Percentiles rank a stretch among this genome's conserved stretches.
These are phyloP conservation scores for Trypanosoma mega DNA, from an alignment of 208 protist genomes.

Conservation along the genomic window DNA sequence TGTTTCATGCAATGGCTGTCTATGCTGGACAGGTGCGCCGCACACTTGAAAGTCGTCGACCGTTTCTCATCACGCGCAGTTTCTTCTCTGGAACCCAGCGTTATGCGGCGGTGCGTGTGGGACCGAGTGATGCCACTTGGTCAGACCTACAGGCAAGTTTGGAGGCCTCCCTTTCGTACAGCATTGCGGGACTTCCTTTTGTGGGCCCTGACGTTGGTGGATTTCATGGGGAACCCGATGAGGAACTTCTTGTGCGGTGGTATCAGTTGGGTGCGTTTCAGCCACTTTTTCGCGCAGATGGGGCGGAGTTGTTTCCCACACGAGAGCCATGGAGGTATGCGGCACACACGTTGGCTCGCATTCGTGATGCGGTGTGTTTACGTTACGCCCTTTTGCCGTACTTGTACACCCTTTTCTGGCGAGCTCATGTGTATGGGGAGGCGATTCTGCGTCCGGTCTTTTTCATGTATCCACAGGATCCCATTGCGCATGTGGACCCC, in stretches of 20 bases:
- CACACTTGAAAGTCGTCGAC: slow-evolving; percentile 54
- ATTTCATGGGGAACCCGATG: slow-evolving; percentile 71
- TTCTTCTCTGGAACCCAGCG: slow-evolving; percentile 97
- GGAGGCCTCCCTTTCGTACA: slow-evolving; percentile 85
- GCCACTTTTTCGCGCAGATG: slow-evolving; percentile 95
- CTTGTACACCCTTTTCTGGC: slow-evolving; percentile 93
- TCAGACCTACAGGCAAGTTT: slow-evolving; percentile 44
- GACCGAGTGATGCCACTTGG: slow-evolving; percentile 13
- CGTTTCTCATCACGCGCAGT: slow-evolving; percentile 94
- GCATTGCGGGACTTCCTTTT: slow-evolving; percentile 92
- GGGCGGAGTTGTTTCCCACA: slow-evolving; percentile 71
- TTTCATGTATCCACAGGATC: slow-evolving; percentile 52
- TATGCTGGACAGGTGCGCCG: slow-evolving; percentile 75
- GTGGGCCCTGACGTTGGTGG: slow-evolving; percentile 95
- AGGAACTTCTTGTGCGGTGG: slow-evolving; percentile 95
- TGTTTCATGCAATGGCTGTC: slow-evolving; percentile 64
- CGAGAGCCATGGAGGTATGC: slow-evolving; percentile 88
- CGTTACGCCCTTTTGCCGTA: slow-evolving; percentile 94
- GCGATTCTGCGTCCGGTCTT: slow-evolving; percentile 87
- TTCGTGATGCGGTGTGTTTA: slow-evolving; percentile 34
- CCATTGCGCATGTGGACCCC: slow-evolving; percentile 23
- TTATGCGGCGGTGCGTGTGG: slow-evolving; percentile 89
- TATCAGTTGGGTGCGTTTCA: slow-evolving; percentile 91
- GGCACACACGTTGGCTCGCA: slow-evolving; percentile 12
- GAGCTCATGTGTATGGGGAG: slow-evolving; percentile 53